Conservation (phyloP, 441 rosid species). For the Adansonia gregorii region DNA sequence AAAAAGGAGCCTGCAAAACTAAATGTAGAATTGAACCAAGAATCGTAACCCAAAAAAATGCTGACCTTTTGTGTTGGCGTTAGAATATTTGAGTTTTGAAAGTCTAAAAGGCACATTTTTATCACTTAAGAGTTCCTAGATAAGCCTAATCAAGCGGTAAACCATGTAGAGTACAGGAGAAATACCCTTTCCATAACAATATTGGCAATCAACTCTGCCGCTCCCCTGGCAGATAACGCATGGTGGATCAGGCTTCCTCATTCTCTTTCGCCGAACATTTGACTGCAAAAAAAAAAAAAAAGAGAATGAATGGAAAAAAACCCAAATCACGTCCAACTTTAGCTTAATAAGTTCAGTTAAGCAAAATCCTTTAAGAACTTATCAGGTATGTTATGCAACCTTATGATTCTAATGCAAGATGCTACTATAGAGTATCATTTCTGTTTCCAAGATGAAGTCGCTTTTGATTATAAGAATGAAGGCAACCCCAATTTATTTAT, state of each 20-base stretch:
- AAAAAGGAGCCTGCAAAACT: no score
- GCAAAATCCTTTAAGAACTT: background rate
- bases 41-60: no score
- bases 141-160: background rate
- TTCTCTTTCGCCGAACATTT: conserved; percentile 46
- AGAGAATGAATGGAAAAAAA: background rate
- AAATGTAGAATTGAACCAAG: no score
- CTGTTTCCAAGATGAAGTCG: background rate
- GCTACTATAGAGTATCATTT: background rate
- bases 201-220: conserved; percentile 67
- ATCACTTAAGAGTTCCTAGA: background rate
- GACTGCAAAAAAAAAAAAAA: conserved; percentile 40
- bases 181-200: conserved; percentile 68
- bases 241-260: conserved; percentile 56
- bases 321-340: background rate
- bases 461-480: background rate
- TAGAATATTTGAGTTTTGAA: no score
- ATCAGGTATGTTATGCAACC: background rate
- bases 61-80: no score
- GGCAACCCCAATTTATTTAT: background rate
- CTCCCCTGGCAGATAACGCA: conserved; percentile 70
- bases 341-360: background rate
- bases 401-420: background rate
- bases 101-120: no score
- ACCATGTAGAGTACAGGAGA: background rate